phyloP scores from a whole-genome alignment of 192 early-diverging fungal species.

The Lunasporangiospora selenospora region DNA sequence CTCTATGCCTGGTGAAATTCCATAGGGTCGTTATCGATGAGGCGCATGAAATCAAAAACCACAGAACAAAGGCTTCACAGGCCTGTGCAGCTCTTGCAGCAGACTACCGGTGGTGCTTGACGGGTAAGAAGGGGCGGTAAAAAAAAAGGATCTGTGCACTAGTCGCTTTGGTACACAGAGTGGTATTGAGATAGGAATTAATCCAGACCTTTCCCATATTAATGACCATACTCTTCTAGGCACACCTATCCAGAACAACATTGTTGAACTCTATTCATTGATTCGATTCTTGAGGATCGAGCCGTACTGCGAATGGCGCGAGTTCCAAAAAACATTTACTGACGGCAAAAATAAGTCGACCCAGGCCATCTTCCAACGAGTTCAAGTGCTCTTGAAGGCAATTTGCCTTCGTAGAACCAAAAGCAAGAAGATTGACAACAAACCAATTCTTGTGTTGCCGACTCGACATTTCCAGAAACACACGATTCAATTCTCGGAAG shows the following conservation, averaged over 20 bases:
- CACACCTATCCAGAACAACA: constrained; percentile 49
- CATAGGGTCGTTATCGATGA: too few species aligned
- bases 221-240: background rate
- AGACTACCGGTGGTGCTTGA: constrained; percentile 63
- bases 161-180: too few species aligned
- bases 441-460: constrained; percentile 63
- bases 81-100: constrained; percentile 48
- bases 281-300: constrained; percentile 66
- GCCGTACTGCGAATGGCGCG: constrained; percentile 45
- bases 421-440: constrained; percentile 57
- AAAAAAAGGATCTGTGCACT: constrained; percentile 39
- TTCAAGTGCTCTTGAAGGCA: too few species aligned
- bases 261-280: constrained; percentile 69
- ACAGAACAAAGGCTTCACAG: constrained; percentile 33
- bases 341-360: too few species aligned
- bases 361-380: constrained; percentile 53
- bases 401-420: constrained; percentile 76
- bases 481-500: constrained; percentile 40
- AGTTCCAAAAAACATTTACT: constrained; percentile 43
- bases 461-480: constrained; percentile 41
- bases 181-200: too few species aligned
- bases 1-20: too few species aligned
- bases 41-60: constrained; percentile 63
- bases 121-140: constrained; percentile 46
- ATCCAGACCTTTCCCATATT: constrained; percentile 13